Evolutionary conservation across 192 early-diverging fungal species (phyloP).

Genomic region (Backusella parvicylindrica): DNA sequence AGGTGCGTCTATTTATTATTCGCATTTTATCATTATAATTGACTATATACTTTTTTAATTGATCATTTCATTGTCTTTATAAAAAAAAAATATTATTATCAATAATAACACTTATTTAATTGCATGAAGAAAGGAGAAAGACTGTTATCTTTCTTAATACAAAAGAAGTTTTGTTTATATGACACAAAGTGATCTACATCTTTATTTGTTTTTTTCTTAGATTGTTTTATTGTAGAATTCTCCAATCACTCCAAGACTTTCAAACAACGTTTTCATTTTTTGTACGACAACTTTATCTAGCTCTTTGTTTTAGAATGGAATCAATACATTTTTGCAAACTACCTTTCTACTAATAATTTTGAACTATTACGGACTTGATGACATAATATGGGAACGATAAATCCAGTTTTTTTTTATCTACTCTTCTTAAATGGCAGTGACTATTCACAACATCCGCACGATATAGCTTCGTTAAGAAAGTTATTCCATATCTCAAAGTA

Average conservation of each 20-base stretch:
- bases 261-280: not conserved
- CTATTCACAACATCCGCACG: no score
- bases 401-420: no score
- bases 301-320: not conserved
- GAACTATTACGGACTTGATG: no score
- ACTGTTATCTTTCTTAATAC: not conserved
- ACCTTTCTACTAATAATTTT: no score
- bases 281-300: not conserved
- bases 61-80: not conserved
- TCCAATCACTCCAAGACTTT: not conserved
- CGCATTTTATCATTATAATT: not conserved
- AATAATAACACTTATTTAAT: not conserved
- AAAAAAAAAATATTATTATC: not conserved
- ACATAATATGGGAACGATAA: no score
- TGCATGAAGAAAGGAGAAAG: not conserved
- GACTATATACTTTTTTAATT: not conserved
- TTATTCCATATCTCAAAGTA: no score
- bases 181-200: slow-evolving; percentile 1
- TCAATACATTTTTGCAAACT: no score
- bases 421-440: no score
- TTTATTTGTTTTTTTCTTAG: not conserved
- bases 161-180: not conserved
- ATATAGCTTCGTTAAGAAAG: no score
- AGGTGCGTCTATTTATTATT: not conserved
- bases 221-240: not conserved